Conservation (phyloP, 257 asterid species). For the Forsythia viridissima region DNA sequence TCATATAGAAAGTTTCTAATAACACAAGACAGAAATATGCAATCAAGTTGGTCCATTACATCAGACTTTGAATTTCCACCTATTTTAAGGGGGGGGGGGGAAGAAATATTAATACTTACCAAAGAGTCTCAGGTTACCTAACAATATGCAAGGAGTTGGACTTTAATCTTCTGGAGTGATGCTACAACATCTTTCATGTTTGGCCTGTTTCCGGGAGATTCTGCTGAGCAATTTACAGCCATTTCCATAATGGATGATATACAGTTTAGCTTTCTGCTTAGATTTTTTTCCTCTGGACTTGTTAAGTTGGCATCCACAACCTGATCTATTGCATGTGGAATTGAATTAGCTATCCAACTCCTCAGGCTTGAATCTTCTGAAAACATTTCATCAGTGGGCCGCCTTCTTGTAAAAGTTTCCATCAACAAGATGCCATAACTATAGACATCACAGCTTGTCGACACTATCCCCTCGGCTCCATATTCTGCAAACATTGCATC, state of each 20-base stretch:
- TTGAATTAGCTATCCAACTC: background rate
- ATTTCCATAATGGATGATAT: background rate
- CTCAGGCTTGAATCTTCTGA: background rate
- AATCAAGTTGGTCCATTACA: too few species aligned
- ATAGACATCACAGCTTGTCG: background rate
- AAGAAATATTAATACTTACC: too few species aligned
- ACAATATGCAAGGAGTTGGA: background rate
- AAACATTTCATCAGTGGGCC: background rate
- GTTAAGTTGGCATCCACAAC: background rate
- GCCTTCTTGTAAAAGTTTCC: background rate
- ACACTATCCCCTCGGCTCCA: background rate
- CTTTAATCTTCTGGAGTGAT: background rate
- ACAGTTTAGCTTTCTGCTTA: background rate
- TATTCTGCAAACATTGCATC: background rate
- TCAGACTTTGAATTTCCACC: too few species aligned
- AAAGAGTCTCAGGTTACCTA: too few species aligned
- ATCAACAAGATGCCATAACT: background rate
- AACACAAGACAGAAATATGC: too few species aligned
- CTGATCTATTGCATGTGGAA: background rate
- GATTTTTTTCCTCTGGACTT: background rate
- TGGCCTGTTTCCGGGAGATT: conserved; percentile 1
- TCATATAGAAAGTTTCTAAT: too few species aligned
- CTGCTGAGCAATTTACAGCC: background rate
- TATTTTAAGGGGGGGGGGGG: too few species aligned
- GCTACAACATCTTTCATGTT: background rate